phyloP scores from a whole-genome alignment of 1,284 basidiomycete species.

The Cutaneotrichosporon sp. region DNA sequence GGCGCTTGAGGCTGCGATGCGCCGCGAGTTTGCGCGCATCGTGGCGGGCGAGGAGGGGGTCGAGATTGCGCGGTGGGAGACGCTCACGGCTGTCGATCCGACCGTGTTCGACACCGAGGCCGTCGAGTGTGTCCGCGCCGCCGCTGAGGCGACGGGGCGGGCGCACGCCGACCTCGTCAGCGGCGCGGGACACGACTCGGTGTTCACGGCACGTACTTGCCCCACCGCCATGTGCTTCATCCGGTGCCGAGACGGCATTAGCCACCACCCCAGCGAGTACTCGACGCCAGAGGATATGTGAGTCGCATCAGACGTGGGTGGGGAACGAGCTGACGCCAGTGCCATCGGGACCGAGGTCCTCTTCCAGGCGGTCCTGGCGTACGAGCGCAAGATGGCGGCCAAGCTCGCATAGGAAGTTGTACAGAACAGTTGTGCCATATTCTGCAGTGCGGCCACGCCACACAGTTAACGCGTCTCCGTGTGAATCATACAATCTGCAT shows the following conservation, averaged over 20 bases:
- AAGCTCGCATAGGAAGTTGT: not conserved
- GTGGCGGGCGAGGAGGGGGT: constrained; percentile 9
- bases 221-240: constrained; percentile 41
- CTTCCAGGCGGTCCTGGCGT: constrained; percentile 21
- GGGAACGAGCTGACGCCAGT: not conserved
- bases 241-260: constrained; percentile 33
- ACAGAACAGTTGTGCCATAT: too few species aligned
- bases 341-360: constrained; percentile 22
- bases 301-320: too few species aligned
- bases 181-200: constrained; percentile 33
- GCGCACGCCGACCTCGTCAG: constrained; percentile 10
- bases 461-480: not conserved
- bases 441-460: not conserved
- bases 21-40: not conserved
- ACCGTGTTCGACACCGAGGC: constrained; percentile 12
- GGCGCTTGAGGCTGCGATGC: constrained; percentile 20
- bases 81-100: constrained; percentile 12
- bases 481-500: not conserved
- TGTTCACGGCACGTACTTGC: constrained; percentile 14
- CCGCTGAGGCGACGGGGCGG: not conserved
- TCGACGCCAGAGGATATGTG: constrained; percentile 27
- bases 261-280: constrained; percentile 35
- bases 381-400: constrained; percentile 12
- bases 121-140: constrained; percentile 13
- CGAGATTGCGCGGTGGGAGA: constrained; percentile 3